Base-by-base conservation (phyloP, 2,329 filamentous ascomycete genomes). In the Aureobasidium uvarum region DNA sequence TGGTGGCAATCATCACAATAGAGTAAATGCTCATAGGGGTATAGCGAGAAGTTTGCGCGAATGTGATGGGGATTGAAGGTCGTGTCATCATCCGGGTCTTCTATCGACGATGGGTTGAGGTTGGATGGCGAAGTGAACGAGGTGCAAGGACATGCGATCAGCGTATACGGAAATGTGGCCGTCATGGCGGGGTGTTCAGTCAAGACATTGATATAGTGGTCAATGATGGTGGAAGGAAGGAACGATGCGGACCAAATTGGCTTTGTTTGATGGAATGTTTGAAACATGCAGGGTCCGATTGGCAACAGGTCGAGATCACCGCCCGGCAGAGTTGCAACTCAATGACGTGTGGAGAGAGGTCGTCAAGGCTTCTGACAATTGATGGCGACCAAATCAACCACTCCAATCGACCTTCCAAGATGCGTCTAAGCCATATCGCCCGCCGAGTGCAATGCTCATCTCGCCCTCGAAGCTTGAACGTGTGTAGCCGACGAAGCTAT, bases 1-100 rank as follows among this genome's bases (percentile, higher is more conserved):
- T 96, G 90, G 75, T 96, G 92, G 77, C 95, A 99, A 76, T 98
- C 95, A 75, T 96, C 94, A 81, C 95, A 99, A 80, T 96, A 99
- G 46, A 98, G 84, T 31, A 99, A 85, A 74, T 97, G 89, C 74
- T 98, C 94, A 51, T 97, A 87, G 0, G 95, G 94, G 74, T 94
- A 97, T 38, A 99, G 83, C 70, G 92, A 93, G 81, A 92, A 98
- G 76, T 92, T 95, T 66, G 95, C 90, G 43, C 93, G 88, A 18
- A 90, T 86, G 67, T 89, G 88, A 71, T 90, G 87, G 2, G 95
- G 92, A 74, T 99, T 90, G 76, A 99, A 96, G 4, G 91, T 89
- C 68, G 84, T 83, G 66, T 91, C 60, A 28, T 63, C 60, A n/a
- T 63, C 48, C n/a, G 36, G 36, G 13, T 63, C 60, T 25, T 63